Evolutionary conservation across 169 alveolate species (phyloP).

Genomic region (Eimeria mitis): DNA sequence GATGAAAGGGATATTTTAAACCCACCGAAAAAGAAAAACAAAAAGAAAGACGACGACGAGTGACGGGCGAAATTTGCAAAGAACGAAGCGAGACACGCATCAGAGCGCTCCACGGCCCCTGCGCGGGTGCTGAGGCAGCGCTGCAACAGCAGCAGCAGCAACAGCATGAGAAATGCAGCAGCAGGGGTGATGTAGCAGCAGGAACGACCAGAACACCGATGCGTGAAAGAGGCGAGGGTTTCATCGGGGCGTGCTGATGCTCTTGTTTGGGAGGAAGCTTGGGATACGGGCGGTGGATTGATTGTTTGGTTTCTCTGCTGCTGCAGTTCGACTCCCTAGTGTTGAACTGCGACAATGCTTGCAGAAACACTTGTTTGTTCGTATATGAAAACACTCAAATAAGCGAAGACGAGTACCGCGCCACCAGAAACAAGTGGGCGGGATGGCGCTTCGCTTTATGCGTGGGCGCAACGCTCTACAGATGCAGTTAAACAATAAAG

Average conservation of each 20-base stretch:
- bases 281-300: background rate
- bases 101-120: background rate
- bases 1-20: background rate
- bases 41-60: conserved; percentile 19
- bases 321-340: background rate
- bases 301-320: background rate
- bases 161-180: too few relatives aligned
- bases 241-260: background rate
- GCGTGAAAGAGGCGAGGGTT: background rate
- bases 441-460: background rate
- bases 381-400: background rate
- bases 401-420: background rate
- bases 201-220: background rate
- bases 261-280: background rate
- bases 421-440: background rate
- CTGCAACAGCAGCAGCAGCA: background rate
- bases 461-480: background rate
- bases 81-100: background rate
- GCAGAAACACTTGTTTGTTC: background rate
- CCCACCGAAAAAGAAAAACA: background rate
- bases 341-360: background rate
- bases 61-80: background rate
- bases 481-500: background rate
- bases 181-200: background rate
- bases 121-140: too few relatives aligned